phyloP scores from a whole-genome alignment of 1,284 basidiomycete species.

The Leccinum fuscescens region DNA sequence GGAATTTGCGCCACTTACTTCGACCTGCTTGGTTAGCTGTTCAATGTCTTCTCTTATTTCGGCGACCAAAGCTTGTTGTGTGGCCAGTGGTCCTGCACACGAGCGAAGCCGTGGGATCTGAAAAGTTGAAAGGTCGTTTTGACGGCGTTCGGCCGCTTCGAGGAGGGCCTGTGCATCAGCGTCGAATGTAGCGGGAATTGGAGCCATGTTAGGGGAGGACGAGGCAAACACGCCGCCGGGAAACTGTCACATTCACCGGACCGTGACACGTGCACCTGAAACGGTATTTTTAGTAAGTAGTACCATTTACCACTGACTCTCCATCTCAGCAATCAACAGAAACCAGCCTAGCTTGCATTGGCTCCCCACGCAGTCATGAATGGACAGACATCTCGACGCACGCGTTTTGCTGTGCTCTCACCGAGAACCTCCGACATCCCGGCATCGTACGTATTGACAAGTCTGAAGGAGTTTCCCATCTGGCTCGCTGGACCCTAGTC shows the following conservation, averaged over 20 bases:
- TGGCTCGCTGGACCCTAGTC: not conserved
- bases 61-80: slow-evolving; percentile 71
- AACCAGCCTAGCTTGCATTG: not conserved
- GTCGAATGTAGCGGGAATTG: slow-evolving; percentile 53
- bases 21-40: slow-evolving; percentile 56
- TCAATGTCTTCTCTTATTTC: slow-evolving; percentile 78
- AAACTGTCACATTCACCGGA: not conserved
- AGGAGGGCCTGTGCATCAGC: slow-evolving; percentile 51
- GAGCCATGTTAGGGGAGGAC: slow-evolving; percentile 49
- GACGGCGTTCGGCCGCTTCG: slow-evolving; percentile 51
- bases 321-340: not conserved
- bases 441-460: not conserved
- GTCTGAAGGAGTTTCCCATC: not conserved
- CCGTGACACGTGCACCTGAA: not conserved
- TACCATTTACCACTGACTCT: not conserved
- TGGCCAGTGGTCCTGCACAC: slow-evolving; percentile 62
- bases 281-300: not conserved
- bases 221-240: not conserved
- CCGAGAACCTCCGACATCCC: not conserved
- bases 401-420: not conserved
- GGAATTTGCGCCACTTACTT: slow-evolving; percentile 48
- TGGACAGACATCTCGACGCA: not conserved
- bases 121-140: slow-evolving; percentile 62
- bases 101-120: slow-evolving; percentile 72
- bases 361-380: not conserved